These are phyloP conservation scores for Dicorynia guianensis DNA, from an alignment of 306 rosid genomes.

Conservation along the genomic window DNA sequence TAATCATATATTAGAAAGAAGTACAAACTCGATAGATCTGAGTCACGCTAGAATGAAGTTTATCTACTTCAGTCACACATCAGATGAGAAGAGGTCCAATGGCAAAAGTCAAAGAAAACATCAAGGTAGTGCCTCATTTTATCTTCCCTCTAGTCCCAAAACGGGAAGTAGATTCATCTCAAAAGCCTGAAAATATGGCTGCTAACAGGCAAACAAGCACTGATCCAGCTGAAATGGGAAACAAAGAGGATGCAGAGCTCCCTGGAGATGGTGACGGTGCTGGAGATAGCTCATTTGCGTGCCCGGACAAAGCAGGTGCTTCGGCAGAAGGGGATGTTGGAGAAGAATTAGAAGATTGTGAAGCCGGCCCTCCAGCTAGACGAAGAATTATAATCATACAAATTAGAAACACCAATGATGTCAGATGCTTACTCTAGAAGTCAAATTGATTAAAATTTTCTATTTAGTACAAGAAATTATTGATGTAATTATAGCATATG, in stretches of 20 bases:
- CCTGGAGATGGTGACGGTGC: conserved; percentile 51
- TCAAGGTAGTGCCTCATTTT: conserved; percentile 40
- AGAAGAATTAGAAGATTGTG: conserved; percentile 44
- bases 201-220: conserved; percentile 39
- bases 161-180: conserved; percentile 34
- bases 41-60: conserved; percentile 47
- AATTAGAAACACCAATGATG: conserved; percentile 21
- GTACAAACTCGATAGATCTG: conserved; percentile 38
- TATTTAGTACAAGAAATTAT: no score
- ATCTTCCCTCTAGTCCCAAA: conserved; percentile 45
- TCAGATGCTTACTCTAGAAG: background rate
- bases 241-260: conserved; percentile 41
- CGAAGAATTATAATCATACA: conserved; percentile 9
- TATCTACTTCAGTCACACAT: conserved; percentile 48
- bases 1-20: conserved; percentile 7
- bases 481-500: no score
- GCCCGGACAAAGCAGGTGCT: conserved; percentile 19
- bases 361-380: conserved; percentile 50
- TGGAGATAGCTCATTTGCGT: conserved; percentile 46
- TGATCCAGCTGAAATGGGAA: conserved; percentile 47
- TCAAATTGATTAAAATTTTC: no score
- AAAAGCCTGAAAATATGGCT: conserved; percentile 40
- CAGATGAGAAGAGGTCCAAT: conserved; percentile 19
- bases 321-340: conserved; percentile 38
- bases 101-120: conserved; percentile 40